Conservation (phyloP, 331 rosid species). For the Acacia pycnantha region DNA sequence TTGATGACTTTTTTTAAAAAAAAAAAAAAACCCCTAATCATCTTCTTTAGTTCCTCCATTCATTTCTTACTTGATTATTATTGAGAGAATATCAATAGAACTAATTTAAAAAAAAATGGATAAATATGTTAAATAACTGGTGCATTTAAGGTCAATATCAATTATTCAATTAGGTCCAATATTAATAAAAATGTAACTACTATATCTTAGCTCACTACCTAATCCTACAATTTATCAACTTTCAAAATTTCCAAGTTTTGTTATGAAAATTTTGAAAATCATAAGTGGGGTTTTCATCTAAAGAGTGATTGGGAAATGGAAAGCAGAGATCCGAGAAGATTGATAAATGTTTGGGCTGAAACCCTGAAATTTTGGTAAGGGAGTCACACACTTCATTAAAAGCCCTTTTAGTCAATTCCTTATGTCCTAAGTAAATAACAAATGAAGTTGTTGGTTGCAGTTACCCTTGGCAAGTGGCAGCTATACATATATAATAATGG, state of each 20-base stretch:
- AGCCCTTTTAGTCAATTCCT: not conserved
- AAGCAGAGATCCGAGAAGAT: not conserved
- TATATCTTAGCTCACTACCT: not conserved
- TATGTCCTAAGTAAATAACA: not conserved
- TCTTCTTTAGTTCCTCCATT: too few species aligned
- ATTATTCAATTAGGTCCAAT: too few species aligned
- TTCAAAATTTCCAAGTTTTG: not conserved
- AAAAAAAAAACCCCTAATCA: too few species aligned
- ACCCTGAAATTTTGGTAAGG: not conserved
- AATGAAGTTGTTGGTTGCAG: not conserved
- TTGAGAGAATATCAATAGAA: too few species aligned
- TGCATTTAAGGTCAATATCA: too few species aligned
- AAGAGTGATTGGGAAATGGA: not conserved
- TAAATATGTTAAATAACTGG: too few species aligned
- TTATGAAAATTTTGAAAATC: not conserved
- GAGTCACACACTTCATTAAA: not conserved
- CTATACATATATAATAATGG: not conserved
- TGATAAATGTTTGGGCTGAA: not conserved
- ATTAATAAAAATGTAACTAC: too few species aligned
- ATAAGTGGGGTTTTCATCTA: not conserved
- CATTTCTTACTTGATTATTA: too few species aligned
- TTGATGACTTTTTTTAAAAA: too few species aligned
- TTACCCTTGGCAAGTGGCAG: not conserved
- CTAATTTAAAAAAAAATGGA: too few species aligned
- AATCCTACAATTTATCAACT: not conserved